phyloP scores from a whole-genome alignment of 2,329 filamentous ascomycete genomes.

The Chlorencoelia australis region DNA sequence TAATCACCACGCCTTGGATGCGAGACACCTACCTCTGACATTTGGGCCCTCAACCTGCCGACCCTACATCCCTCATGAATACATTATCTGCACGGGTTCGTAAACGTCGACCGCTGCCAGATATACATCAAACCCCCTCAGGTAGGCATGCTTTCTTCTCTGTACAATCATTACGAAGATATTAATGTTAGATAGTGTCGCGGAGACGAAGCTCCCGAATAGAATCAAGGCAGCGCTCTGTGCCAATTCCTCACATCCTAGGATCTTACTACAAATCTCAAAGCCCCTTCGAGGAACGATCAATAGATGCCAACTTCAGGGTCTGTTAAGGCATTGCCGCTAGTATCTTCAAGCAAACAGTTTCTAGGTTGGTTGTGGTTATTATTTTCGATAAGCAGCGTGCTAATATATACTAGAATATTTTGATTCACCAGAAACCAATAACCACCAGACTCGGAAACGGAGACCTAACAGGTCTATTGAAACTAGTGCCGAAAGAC shows the following conservation, averaged over 20 bases:
- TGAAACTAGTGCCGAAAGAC: conserved; percentile 10
- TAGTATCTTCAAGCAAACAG: conserved; percentile 10
- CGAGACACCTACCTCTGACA: neutral
- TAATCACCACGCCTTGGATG: conserved; percentile 6
- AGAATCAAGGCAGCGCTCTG: conserved; percentile 8
- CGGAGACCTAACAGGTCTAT: conserved; percentile 10
- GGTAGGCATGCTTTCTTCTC: conserved; percentile 8
- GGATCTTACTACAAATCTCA: conserved; percentile 5
- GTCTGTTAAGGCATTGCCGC: conserved; percentile 10
- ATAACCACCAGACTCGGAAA: conserved; percentile 10
- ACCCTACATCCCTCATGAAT: conserved; percentile 5
- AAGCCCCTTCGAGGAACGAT: conserved; percentile 11
- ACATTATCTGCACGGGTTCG: conserved; percentile 7
- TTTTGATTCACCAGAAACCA: neutral
- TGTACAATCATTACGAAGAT: conserved; percentile 7
- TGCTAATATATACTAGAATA: conserved; percentile 9
- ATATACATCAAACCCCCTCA: conserved; percentile 8
- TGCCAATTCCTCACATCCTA: conserved; percentile 2
- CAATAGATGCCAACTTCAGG: conserved; percentile 11
- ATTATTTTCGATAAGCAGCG: conserved; percentile 10
- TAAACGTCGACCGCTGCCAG: conserved; percentile 9
- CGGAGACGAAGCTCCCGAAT: conserved; percentile 14
- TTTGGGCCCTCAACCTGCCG: neutral
- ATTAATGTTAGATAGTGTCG: conserved; percentile 10
- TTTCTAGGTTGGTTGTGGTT: conserved; percentile 13